A percentile compares a stretch with the other conserved stretches of the same genome.
phyloP scores from a whole-genome alignment of 768 basidiomycete genomes.

The Macrolepiota dolichaula region DNA sequence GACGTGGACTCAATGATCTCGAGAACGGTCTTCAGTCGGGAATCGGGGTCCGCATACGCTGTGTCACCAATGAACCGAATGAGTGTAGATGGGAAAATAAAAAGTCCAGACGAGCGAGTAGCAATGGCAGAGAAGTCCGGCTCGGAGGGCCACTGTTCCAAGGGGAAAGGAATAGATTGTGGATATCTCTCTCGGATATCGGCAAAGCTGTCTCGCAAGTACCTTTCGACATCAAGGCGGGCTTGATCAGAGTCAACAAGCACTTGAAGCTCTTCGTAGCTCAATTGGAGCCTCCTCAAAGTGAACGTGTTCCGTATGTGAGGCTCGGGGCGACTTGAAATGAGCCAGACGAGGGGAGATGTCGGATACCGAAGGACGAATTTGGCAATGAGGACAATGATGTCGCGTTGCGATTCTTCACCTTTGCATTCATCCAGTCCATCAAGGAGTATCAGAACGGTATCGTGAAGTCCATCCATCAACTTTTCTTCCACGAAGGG shows the following conservation, averaged over 20 bases:
- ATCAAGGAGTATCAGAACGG: slow-evolving; percentile 18
- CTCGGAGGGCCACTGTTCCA: slow-evolving; percentile 18
- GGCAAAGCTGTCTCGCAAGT: slow-evolving; percentile 11
- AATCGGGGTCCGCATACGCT: not conserved
- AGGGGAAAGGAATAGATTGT: not conserved
- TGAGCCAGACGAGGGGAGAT: slow-evolving; percentile 20
- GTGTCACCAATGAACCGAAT: slow-evolving; percentile 18
- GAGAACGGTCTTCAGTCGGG: slow-evolving; percentile 4
- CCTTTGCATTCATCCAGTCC: slow-evolving; percentile 25
- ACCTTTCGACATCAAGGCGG: slow-evolving; percentile 17
- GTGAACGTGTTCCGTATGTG: slow-evolving; percentile 16
- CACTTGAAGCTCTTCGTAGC: not conserved
- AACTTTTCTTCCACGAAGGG: slow-evolving; percentile 1
- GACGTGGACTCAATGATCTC: not conserved
- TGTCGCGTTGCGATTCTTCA: slow-evolving; percentile 10
- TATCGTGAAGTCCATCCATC: not conserved
- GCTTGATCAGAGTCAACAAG: slow-evolving; percentile 12
- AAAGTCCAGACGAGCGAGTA: slow-evolving; percentile 19
- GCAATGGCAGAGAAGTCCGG: slow-evolving; percentile 13
- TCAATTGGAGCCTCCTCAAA: not conserved
- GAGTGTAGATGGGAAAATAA: slow-evolving; percentile 21
- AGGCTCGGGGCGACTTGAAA: slow-evolving; percentile 25
- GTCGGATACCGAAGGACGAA: not conserved
- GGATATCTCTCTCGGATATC: slow-evolving; percentile 9
- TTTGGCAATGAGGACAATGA: slow-evolving; percentile 13